phyloP scores from a whole-genome alignment of 2,329 filamentous ascomycete genomes.

The Leptographium procerum region DNA sequence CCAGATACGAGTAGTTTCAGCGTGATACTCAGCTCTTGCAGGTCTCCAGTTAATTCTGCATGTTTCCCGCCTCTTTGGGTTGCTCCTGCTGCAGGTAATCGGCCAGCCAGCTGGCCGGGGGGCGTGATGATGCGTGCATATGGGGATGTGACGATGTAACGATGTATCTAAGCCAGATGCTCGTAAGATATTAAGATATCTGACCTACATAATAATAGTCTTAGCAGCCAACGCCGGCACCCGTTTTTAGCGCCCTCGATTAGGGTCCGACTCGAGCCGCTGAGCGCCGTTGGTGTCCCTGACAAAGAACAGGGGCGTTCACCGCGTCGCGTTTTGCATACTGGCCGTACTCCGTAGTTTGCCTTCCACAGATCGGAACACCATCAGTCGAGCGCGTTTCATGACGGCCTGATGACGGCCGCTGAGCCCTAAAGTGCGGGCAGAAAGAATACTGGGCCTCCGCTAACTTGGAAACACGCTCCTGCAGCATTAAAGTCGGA shows the following conservation, averaged over 20 bases:
- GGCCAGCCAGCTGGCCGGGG: background rate
- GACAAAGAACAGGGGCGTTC: too few species aligned
- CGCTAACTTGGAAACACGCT: background rate
- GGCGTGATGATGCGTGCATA: background rate
- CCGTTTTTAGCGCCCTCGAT: background rate
- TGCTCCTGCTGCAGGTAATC: too few species aligned
- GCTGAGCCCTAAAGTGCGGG: background rate
- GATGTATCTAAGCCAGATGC: background rate
- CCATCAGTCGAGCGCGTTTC: background rate
- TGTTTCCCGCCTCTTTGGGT: too few species aligned
- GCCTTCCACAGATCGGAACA: background rate
- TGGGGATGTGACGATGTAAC: background rate
- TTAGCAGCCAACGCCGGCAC: background rate
- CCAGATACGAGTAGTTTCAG: slow-evolving; percentile 3
- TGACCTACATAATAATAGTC: too few species aligned
- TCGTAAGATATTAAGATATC: background rate
- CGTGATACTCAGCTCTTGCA: slow-evolving; percentile 3
- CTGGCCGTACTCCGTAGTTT: too few species aligned
- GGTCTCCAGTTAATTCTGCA: background rate
- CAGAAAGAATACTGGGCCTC: background rate
- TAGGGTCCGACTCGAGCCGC: background rate
- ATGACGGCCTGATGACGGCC: background rate
- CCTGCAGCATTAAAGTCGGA: background rate
- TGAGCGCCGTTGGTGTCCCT: background rate
- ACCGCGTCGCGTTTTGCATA: background rate